Base-by-base conservation (phyloP, 306 rosid genomes). In the Astragalus glycyphyllos region DNA sequence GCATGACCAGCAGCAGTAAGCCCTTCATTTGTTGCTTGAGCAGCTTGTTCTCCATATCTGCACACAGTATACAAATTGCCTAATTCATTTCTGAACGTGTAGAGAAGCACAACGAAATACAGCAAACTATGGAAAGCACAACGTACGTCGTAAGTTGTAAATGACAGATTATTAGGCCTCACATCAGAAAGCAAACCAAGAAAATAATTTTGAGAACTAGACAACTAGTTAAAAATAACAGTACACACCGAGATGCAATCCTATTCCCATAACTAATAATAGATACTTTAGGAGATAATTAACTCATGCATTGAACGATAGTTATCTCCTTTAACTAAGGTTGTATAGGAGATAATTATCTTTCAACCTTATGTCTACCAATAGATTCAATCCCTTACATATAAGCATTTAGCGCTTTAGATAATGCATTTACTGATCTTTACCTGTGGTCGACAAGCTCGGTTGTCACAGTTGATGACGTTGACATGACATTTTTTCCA, bases 1-100 rank as follows among this genome's bases (percentile, higher is more conserved):
- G 95, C 96, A 69, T 94, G 97, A 64, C 96, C 97, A 29, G 98
- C 97, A 59, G 98, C 98, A 72, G 53, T 80, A 66, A 94, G 90
- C 60, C 97, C 95, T 72, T 90, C 95, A 13, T 26, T 82, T 29
- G 97, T 81, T 48, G 98, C 95, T 76, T 86, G 77, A 11, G 90
- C 88, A 48, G 98, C 98, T 82, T 89, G 65, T 70, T 90, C 96
- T 75, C 98, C 98, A 47, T 90, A 87, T 80, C 98, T 94, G 87
- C 81, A 26, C 31, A 26, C 31, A 81, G 59, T 17, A 70, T 49
- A 82, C 47, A 71, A 46, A 82, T 58, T 62, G 71, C 68, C 44
- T 47, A 71, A 55, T 65, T 48, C 35, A 70, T 31, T 57, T 73
- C 73, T 29, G 61, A 68, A 37, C 50, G 26, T 40, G 41, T 54